A percentile compares a stretch with the other conserved stretches of the same genome.
phyloP scores from a whole-genome alignment of 2,329 filamentous ascomycete genomes.

The Mycosphaerella arachidis region DNA sequence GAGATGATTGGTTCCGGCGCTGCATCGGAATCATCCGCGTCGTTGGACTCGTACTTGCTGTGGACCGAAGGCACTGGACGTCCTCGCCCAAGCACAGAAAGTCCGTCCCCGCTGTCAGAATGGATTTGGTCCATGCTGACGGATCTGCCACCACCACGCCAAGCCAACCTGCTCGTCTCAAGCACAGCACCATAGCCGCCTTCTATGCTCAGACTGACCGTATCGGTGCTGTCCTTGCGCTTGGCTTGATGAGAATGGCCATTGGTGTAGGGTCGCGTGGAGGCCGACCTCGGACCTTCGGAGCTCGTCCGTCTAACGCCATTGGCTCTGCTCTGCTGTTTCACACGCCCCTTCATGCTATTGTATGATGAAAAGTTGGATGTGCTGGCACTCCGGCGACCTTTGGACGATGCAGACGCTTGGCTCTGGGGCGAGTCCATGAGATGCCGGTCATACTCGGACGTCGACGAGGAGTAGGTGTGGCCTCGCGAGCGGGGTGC shows the following conservation, averaged over 20 bases:
- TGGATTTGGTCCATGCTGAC: constrained; percentile 71
- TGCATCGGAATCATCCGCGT: constrained; percentile 62
- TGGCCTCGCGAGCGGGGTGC: constrained; percentile 49
- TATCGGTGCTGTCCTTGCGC: constrained; percentile 15
- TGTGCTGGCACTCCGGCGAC: constrained; percentile 74
- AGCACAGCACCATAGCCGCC: constrained; percentile 50
- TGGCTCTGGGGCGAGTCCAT: constrained; percentile 32
- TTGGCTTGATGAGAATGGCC: constrained; percentile 2
- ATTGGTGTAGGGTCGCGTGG: neutral
- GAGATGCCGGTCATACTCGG: constrained; percentile 47
- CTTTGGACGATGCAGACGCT: constrained; percentile 29
- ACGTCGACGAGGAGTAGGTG: constrained; percentile 59
- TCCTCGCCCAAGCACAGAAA: constrained; percentile 42
- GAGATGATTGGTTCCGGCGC: constrained; percentile 83
- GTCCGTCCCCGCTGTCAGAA: constrained; percentile 36
- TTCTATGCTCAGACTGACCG: constrained; percentile 15
- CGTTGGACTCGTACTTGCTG: constrained; percentile 32
- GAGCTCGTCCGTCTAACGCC: constrained; percentile 18
- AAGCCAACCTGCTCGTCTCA: constrained; percentile 53
- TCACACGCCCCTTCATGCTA: constrained; percentile 13
- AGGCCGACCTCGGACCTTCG: constrained; percentile 12
- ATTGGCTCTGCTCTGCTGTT: constrained; percentile 13
- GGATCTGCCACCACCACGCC: constrained; percentile 50
- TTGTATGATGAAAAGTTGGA: constrained; percentile 53
- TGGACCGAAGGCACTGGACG: constrained; percentile 43